Conservation (phyloP, 2,329 filamentous ascomycete genomes). For the Colletotrichum nymphaeae region DNA sequence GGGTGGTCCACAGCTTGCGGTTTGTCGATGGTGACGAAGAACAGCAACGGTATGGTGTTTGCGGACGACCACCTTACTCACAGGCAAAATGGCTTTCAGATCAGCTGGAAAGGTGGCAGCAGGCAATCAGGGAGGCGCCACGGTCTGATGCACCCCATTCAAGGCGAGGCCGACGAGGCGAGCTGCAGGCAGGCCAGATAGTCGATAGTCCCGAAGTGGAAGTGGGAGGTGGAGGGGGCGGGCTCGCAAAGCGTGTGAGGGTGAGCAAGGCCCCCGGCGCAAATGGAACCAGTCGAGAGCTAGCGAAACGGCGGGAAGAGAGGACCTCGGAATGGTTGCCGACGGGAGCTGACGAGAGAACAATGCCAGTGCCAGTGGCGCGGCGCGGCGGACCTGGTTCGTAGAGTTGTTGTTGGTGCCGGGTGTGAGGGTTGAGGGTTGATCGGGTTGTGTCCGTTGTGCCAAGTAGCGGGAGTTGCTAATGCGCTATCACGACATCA, state of each 20-base stretch:
- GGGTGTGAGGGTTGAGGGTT: background rate
- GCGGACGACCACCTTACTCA: conserved; percentile 14
- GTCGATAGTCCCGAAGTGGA: conserved; percentile 10
- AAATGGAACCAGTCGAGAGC: conserved; percentile 9
- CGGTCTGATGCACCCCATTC: conserved; percentile 20
- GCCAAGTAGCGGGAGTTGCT: conserved; percentile 7
- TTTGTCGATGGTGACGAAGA: background rate
- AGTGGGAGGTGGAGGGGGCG: conserved; percentile 20
- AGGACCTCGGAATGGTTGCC: background rate
- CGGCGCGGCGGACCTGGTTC: background rate
- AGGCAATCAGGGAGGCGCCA: background rate
- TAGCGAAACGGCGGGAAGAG: background rate
- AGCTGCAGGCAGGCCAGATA: conserved; percentile 34
- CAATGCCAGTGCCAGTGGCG: background rate
- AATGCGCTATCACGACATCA: conserved; percentile 21
- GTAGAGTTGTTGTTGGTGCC: background rate
- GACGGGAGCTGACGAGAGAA: conserved; percentile 1
- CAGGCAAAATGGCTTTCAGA: conserved; percentile 22
- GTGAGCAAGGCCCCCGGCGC: conserved; percentile 31
- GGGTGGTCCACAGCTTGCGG: conserved; percentile 12
- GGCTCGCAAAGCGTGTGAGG: background rate
- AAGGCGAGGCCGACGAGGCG: conserved; percentile 18
- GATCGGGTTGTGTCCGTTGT: background rate
- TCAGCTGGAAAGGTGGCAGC: conserved; percentile 7
- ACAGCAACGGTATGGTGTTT: background rate